These are phyloP conservation scores for Brassica rapa DNA, from an alignment of 345 rosid species.

Conservation along the genomic window DNA sequence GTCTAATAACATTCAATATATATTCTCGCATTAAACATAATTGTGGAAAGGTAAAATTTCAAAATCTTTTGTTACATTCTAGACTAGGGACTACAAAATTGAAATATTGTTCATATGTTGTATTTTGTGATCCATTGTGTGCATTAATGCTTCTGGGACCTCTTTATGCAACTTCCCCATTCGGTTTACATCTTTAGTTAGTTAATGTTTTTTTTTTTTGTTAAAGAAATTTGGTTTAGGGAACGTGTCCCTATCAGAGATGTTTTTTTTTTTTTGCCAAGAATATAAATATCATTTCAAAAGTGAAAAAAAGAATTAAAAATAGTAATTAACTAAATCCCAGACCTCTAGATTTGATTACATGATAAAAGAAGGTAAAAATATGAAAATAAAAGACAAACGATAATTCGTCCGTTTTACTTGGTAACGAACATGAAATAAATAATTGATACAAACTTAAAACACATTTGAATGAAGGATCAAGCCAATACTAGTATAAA, in stretches of 20 bases:
- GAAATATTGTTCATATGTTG: background rate
- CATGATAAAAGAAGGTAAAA: background rate
- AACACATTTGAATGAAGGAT: background rate
- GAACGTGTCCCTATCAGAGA: conserved; percentile 28
- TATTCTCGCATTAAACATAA: background rate
- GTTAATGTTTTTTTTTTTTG: background rate
- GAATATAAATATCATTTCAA: too few relatives aligned
- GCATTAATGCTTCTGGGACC: conserved; percentile 21
- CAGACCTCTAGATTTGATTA: background rate
- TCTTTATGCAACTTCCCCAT: conserved; percentile 1
- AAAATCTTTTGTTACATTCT: background rate
- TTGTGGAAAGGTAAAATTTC: background rate
- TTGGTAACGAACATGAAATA: background rate
- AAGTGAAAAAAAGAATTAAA: background rate
- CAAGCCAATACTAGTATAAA: background rate
- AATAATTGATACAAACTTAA: background rate
- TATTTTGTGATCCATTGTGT: background rate
- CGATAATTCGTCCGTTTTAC: background rate
- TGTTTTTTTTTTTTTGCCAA: background rate
- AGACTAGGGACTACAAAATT: background rate
- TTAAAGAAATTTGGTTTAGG: conserved; percentile 7
- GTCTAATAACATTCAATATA: too few relatives aligned
- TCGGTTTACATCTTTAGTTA: conserved; percentile 11
- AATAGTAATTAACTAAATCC: background rate
- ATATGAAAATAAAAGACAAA: background rate